Evolutionary conservation across 345 rosid species (phyloP), one percentile per base, ranked within the genome.

Genomic region (Gossypium raimondii): DNA sequence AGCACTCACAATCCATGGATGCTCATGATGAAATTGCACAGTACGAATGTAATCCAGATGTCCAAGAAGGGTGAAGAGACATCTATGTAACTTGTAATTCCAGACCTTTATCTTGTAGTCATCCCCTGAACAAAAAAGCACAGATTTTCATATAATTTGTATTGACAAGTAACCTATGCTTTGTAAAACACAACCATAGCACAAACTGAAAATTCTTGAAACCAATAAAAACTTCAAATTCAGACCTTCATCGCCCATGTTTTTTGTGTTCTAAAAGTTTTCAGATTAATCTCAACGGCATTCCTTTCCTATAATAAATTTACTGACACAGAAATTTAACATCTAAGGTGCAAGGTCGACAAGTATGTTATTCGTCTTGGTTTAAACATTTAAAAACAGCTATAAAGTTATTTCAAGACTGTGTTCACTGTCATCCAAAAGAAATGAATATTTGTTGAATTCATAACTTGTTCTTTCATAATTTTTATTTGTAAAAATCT

Each of bases 1-100:
- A 11, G 99, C 97, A 83, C 99, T 95, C 78, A 95, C 98, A 53
- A 95, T 93, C 99, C 99, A 95, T 0, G 98, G 98, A 80, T 88
- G 84, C 73, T 95, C 99, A 72, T 95, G 98, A 83, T 95, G 98
- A 76, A 93, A 93, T 78, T 95, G 98, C 72, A 93, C 99, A 1
- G 98, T 95, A 29, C 99, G 97, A 74, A 93, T 93, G 65, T 95
- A 95, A 78, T 95, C 98, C 74, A 93, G 97, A 72, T 95, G 99
- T 11, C 99, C 99, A 56, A 95, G 93, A 81, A 95, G 94, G 25
- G 97, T 93, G 78, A 95, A 95, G 29, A 95, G 87, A 77, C 99
- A 93, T 79, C 93, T 86, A 81, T 91, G 97, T 80, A 86, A 67
- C 87, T 90, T 91, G 85, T 95, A 86, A 82, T 95, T 95, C 99